A percentile compares a stretch with the other conserved stretches of the same genome.
These are phyloP conservation scores for Alternaria sp. DNA, from an alignment of 2,329 filamentous ascomycete species.

Conservation along the genomic window DNA sequence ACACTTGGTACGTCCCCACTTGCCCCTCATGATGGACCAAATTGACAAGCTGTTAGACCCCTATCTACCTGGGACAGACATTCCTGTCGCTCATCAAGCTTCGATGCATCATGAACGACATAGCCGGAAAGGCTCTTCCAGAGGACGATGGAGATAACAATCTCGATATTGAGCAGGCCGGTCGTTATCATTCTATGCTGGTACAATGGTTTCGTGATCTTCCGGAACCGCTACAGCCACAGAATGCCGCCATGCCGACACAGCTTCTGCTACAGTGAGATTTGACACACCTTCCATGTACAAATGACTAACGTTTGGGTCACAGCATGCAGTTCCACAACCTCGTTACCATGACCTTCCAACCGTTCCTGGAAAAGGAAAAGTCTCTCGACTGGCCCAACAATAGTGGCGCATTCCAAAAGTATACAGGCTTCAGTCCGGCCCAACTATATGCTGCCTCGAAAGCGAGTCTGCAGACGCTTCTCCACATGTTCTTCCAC, in stretches of 20 bases:
- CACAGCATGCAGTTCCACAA: constrained; percentile 10
- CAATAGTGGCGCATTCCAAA: not conserved
- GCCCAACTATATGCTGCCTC: not conserved
- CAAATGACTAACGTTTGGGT: not conserved
- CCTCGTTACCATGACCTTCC: constrained; percentile 9
- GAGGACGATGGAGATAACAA: not conserved
- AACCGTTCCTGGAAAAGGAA: not conserved
- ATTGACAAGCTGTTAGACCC: not conserved
- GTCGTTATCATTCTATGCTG: not conserved
- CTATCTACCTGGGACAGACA: constrained; percentile 1
- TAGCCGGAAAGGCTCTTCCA: constrained; percentile 2
- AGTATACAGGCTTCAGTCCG: not conserved
- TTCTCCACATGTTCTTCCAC: constrained; percentile 6
- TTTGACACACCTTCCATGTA: not conserved
- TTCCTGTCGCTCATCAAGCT: constrained; percentile 5
- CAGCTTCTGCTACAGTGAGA: constrained; percentile 11
- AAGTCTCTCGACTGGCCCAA: not conserved
- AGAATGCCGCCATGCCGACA: constrained; percentile 3
- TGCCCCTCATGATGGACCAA: too few species aligned
- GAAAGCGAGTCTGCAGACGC: constrained; percentile 7
- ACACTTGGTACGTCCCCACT: not conserved
- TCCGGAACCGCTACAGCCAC: not conserved
- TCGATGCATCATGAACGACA: constrained; percentile 7
- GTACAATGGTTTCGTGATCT: constrained; percentile 4
- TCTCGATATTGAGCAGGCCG: not conserved